Conservation (phyloP, 2,329 filamentous ascomycete species). For the Aspergillus vadensis region DNA sequence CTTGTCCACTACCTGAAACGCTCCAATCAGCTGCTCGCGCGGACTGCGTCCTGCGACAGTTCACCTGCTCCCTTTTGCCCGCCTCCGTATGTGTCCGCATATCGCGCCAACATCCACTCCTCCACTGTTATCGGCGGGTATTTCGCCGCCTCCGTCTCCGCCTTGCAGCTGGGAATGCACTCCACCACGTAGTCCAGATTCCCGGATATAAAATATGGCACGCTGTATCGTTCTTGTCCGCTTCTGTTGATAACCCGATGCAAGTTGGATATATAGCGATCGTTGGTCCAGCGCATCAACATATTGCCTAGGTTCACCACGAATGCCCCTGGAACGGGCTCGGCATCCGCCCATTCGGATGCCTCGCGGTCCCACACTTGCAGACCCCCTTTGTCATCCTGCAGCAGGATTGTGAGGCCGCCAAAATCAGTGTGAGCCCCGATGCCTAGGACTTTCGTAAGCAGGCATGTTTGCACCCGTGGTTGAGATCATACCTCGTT, state of each 20-base stretch:
- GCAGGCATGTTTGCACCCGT: not conserved
- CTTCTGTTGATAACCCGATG: constrained; percentile 33
- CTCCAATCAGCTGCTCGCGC: not conserved
- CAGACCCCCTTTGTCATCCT: constrained; percentile 30
- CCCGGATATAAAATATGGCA: constrained; percentile 32
- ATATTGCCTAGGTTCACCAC: constrained; percentile 37
- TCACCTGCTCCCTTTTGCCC: constrained; percentile 18
- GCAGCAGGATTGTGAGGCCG: constrained; percentile 36
- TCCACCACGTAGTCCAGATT: constrained; percentile 29
- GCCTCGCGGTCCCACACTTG: constrained; percentile 30
- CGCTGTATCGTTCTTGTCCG: constrained; percentile 27
- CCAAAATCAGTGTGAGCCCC: constrained; percentile 39
- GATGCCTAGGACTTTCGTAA: constrained; percentile 20
- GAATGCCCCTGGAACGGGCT: constrained; percentile 26
- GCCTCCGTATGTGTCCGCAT: constrained; percentile 28
- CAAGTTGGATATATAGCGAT: constrained; percentile 29
- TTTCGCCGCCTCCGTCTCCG: constrained; percentile 12
- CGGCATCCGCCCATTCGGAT: constrained; percentile 29
- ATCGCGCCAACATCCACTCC: constrained; percentile 27
- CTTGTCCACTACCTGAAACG: not conserved
- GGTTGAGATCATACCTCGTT: constrained; percentile 16
- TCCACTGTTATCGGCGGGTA: constrained; percentile 29
- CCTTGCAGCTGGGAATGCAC: constrained; percentile 27
- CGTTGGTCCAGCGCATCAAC: constrained; percentile 34
- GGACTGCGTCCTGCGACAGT: constrained; percentile 12